Evolutionary conservation across 2,329 filamentous ascomycete genomes (phyloP), one percentile per base, ranked within the genome.

Genomic region (Penicillium decumbens): DNA sequence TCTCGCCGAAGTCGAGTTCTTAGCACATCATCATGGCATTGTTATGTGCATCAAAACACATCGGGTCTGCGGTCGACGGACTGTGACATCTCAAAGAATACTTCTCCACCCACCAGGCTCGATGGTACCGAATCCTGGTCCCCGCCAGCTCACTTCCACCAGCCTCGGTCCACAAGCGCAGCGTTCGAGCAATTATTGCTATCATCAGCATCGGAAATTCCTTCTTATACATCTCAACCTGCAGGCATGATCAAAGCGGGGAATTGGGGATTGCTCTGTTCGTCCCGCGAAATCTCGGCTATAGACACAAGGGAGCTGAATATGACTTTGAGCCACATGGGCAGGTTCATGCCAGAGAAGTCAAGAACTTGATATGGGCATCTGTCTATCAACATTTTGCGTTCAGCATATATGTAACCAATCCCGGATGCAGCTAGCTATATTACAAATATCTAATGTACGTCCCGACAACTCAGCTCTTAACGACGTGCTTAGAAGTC

Each of bases 401-500:
- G 3, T 37, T 18, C 15, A 37, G 33, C 18, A 37, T 18, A 37
- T 37, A 37, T 25, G 9, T 41, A 2, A n/a, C 13, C 23, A 15
- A 18, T 20, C 9, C 18, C 5, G 10, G 8, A 18, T 35, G 8
- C 33, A 37, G 8, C 18, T 37, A 37, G 8, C 18, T 37, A 37
- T 23, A 4, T 20, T 37, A 37, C 33, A 37, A 20, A 10, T 5
- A 37, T 37, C 18, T 23, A 37, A 12, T 37, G 33, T 37, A 37
- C 15, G 20, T 9, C 3, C 9, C 33, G 12, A 9, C 33, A 23
- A 18, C 15, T 37, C 15, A 20, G 23, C 18, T 9, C 7, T 20
- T 9, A 9, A 33, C 32, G 41, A 35, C 49, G 15, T 18, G 15
- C 15, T 18, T 18, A 18, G 15, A 18, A 53, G 8, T 59, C 53